These are phyloP conservation scores for Paraphaeosphaeria minitans DNA, from an alignment of 2,329 filamentous ascomycete species.

Conservation along the genomic window DNA sequence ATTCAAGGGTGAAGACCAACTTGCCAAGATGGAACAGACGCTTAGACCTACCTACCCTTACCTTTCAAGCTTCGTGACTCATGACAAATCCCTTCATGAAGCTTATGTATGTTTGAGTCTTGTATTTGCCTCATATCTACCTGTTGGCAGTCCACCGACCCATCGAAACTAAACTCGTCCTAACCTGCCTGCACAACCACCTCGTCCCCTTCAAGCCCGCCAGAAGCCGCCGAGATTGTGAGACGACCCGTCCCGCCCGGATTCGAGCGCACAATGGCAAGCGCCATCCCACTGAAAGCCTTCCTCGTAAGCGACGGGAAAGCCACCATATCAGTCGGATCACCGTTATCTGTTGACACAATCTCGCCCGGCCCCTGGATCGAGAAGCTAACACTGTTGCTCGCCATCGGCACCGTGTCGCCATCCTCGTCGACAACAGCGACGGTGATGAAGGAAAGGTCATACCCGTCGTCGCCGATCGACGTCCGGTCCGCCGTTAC, in stretches of 20 bases:
- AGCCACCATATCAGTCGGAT: conserved; percentile 35
- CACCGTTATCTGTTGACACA: conserved; percentile 56
- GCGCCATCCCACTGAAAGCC: conserved; percentile 32
- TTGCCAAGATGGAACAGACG: no score
- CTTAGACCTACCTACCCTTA: no score
- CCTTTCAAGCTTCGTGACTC: neutral
- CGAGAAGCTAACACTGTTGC: conserved; percentile 43
- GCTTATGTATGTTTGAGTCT: neutral
- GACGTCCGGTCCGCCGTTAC: conserved; percentile 49
- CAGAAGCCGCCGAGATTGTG: conserved; percentile 25
- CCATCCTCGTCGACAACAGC: conserved; percentile 54
- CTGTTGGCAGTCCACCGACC: neutral
- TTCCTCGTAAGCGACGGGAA: conserved; percentile 30
- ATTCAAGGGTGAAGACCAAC: no score
- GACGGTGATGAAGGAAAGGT: conserved; percentile 55
- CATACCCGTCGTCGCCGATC: conserved; percentile 51
- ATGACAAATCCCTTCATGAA: neutral
- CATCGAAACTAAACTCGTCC: neutral
- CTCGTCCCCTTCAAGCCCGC: conserved; percentile 8
- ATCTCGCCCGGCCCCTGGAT: conserved; percentile 29
- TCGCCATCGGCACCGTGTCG: conserved; percentile 52
- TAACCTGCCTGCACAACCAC: conserved; percentile 9
- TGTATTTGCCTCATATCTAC: neutral
- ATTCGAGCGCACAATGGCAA: conserved; percentile 26
- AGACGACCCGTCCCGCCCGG: conserved; percentile 16